Percentiles rank a stretch among this genome's conserved stretches.
phyloP scores from a whole-genome alignment of 2,329 filamentous ascomycete genomes.

The Trichoderma atroviride region DNA sequence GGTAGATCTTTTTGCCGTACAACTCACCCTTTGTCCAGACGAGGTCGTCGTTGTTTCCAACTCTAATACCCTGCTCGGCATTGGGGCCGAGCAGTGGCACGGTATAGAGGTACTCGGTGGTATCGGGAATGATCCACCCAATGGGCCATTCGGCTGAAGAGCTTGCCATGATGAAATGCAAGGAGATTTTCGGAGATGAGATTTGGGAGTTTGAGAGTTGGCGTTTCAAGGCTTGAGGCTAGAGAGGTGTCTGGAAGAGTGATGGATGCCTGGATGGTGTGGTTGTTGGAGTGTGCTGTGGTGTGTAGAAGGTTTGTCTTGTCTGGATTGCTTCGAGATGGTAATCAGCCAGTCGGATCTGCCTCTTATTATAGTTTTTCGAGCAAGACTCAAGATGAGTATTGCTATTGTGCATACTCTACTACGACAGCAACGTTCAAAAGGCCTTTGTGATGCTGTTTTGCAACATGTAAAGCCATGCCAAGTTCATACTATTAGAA shows the following conservation, averaged over 20 bases:
- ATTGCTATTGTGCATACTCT: not conserved
- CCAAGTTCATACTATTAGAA: not conserved
- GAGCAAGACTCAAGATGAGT: not conserved
- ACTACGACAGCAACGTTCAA: not conserved
- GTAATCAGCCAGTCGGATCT: not conserved
- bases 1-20: not conserved
- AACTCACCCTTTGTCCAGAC: not conserved
- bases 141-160: not conserved
- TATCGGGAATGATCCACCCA: not conserved
- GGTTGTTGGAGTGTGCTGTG: not conserved
- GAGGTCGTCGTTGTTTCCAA: not conserved
- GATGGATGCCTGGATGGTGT: not conserved
- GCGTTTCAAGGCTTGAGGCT: not conserved
- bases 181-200: not conserved
- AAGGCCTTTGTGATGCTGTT: not conserved
- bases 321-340: not conserved
- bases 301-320: not conserved
- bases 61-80: not conserved
- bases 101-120: not conserved
- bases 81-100: not conserved
- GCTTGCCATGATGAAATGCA: not conserved
- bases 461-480: not conserved
- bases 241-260: not conserved
- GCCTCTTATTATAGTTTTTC: not conserved
- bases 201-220: no score